phyloP scores from a whole-genome alignment of 2,329 filamentous ascomycete genomes.

The Zymoseptoria tritici region DNA sequence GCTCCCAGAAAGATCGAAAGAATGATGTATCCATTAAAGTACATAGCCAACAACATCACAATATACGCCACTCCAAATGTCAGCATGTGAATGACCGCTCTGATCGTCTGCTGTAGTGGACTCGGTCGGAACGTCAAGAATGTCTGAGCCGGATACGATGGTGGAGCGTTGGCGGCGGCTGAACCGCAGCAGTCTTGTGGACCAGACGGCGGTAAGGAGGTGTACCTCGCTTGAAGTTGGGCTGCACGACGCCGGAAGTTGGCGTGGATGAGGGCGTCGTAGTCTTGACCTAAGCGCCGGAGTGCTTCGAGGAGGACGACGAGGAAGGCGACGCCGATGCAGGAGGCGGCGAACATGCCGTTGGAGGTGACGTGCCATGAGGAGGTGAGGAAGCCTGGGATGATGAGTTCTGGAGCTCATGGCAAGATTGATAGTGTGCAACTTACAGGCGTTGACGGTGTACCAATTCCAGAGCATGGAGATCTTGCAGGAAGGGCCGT shows the following conservation, averaged over 20 bases:
- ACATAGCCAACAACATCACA: slow-evolving; percentile 61
- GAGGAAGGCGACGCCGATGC: slow-evolving; percentile 69
- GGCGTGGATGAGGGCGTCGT: slow-evolving; percentile 45
- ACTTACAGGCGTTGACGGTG: slow-evolving; percentile 54
- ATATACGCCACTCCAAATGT: slow-evolving; percentile 73
- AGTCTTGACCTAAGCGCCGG: slow-evolving; percentile 63
- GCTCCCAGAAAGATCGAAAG: slow-evolving; percentile 74
- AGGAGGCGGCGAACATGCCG: slow-evolving; percentile 71
- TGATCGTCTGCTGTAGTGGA: slow-evolving; percentile 56
- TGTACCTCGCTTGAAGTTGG: neutral
- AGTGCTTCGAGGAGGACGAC: slow-evolving; percentile 65
- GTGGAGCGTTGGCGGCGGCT: neutral
- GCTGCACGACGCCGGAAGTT: neutral
- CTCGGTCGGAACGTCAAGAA: slow-evolving; percentile 43
- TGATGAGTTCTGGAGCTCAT: too few relatives aligned
- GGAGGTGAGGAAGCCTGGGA: slow-evolving; percentile 52
- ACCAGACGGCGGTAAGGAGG: neutral
- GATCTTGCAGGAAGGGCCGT: neutral
- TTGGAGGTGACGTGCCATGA: slow-evolving; percentile 63
- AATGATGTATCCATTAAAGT: slow-evolving; percentile 65
- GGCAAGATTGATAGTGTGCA: too few relatives aligned
- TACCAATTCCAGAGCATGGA: slow-evolving; percentile 74
- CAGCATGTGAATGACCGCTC: slow-evolving; percentile 60
- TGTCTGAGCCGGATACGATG: neutral
- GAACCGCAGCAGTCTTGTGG: neutral